Conservation (phyloP, 306 rosid species). For the Prunus mira region DNA sequence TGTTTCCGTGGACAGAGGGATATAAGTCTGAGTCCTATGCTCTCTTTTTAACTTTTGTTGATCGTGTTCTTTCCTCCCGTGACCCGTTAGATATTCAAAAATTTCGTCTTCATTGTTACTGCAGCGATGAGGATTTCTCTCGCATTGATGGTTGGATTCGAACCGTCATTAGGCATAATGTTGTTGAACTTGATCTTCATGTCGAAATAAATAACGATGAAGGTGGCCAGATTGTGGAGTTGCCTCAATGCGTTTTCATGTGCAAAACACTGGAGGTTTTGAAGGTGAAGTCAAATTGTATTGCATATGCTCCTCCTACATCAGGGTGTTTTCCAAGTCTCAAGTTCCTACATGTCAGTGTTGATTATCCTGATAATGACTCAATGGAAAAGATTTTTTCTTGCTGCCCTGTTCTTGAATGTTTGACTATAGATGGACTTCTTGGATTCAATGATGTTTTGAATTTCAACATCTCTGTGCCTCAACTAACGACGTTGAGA, state of each 20-base stretch:
- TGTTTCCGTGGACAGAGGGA: background rate
- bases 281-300: background rate
- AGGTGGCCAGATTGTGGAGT: background rate
- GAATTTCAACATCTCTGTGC: background rate
- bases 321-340: background rate
- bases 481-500: background rate
- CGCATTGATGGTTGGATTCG: background rate
- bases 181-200: background rate
- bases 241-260: background rate
- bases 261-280: background rate
- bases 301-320: background rate
- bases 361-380: background rate
- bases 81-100: background rate
- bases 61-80: background rate
- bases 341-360: background rate
- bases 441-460: background rate
- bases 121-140: background rate
- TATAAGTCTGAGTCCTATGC: background rate
- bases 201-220: background rate
- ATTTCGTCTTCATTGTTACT: background rate
- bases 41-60: background rate
- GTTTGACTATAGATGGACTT: background rate
- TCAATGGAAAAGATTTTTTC: background rate
- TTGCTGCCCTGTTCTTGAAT: background rate
- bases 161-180: background rate